Evolutionary conservation across 148 eudicot species (phyloP), one percentile per base, ranked within the genome.

Genomic region (Vaccinium corymbosum): DNA sequence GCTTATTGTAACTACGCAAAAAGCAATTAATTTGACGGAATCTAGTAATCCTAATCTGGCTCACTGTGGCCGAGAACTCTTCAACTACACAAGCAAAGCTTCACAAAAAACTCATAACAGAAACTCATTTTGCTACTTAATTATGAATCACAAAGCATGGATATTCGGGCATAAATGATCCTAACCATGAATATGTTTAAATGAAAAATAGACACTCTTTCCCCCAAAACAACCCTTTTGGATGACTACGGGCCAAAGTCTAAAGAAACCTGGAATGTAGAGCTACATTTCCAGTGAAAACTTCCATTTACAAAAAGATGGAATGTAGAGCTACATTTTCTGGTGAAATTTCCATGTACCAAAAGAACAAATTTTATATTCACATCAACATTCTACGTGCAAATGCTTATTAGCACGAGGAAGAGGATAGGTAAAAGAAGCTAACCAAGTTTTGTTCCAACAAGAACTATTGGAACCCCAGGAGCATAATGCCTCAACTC

Each of bases 401-500:
- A 79, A 59, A 78, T 55, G 42, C 17, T 61, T 2, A n/a, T 6
- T 6, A 46, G 59, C 49, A 7, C 2, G n/a, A 61, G 57, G 10
- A 68, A 22, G 46, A 75, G 62, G 59, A 32, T 80, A 55, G 35
- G 19, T 55, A 57, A 25, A 62, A 62, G 72, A 87, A 85, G 74
- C 89, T 84, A 68, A 93, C 98, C 98, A 49, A 93, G 94, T 91
- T 94, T 94, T 83, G 98, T 92, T 87, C 96, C 98, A 80, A 94
- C 95, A 80, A 94, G 94, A 83, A 94, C 91, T 64, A 94, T 80
- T 76, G 98, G 96, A 80, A 94, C 96, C 64, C 96, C 95, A 61
- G 98, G 96, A 81, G 95, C 98, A 88, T 94, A 93, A 90, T 93
- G 96, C 91, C 93, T 91, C 90, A 93, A 86, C 85, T 94, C 98